Percentiles rank a stretch among this genome's conserved stretches.
These are phyloP conservation scores for Parafenestella ontariensis DNA, from an alignment of 2,329 filamentous ascomycete species.

Conservation along the genomic window DNA sequence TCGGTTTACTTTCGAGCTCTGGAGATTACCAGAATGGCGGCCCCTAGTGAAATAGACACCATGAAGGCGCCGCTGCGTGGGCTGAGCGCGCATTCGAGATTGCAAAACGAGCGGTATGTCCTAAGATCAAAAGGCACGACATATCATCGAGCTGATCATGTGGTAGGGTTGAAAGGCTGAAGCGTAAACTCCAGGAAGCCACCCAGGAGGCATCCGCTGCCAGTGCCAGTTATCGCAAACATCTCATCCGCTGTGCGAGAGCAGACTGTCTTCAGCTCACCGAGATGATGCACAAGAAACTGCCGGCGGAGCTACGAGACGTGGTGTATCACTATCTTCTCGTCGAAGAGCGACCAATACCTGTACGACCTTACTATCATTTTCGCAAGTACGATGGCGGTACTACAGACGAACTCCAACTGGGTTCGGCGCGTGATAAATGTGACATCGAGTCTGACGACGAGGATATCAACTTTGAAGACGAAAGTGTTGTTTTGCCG, in stretches of 20 bases:
- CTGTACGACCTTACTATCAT: constrained; percentile 32
- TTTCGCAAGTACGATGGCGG: constrained; percentile 20
- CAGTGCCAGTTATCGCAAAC: neutral
- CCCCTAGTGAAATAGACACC: neutral
- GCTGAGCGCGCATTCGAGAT: neutral
- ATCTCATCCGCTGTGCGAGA: constrained; percentile 9
- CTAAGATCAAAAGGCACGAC: neutral
- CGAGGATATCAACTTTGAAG: neutral
- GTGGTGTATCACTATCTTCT: constrained; percentile 30
- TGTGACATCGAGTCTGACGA: neutral
- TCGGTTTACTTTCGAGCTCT: neutral
- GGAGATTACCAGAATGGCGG: neutral
- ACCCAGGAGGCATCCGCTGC: neutral
- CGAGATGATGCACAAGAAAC: constrained; percentile 24
- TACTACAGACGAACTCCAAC: neutral
- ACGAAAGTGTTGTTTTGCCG: constrained; percentile 5
- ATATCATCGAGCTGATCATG: neutral
- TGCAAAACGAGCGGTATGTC: neutral
- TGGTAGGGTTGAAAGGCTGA: neutral
- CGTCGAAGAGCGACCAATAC: constrained; percentile 29
- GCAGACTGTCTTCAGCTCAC: constrained; percentile 21
- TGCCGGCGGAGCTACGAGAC: constrained; percentile 29
- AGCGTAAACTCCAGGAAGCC: constrained; percentile 5
- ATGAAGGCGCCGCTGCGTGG: neutral
- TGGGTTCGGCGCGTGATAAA: neutral